A percentile compares a stretch with the other conserved stretches of the same genome.
phyloP scores from a whole-genome alignment of 768 basidiomycete genomes.

The Symmetrospora coprosmae region DNA sequence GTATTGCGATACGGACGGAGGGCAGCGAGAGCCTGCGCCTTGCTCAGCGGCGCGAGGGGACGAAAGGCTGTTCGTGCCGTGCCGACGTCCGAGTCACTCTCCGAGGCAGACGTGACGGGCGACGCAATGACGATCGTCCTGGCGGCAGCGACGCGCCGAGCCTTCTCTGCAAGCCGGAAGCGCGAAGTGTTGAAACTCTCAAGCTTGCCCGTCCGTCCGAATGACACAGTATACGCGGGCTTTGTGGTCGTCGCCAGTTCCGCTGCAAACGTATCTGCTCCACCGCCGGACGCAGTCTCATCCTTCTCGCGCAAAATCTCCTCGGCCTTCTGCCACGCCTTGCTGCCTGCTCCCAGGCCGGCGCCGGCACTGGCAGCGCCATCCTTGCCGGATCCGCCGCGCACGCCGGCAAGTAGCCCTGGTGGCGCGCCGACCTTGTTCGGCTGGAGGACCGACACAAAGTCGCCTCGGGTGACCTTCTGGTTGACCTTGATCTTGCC shows the following conservation, averaged over 20 bases:
- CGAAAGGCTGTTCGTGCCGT: not conserved
- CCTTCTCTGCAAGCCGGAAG: constrained; percentile 1
- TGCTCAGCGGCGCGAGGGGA: not conserved
- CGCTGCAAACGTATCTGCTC: no score
- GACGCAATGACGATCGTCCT: not conserved
- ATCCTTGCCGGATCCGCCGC: no score
- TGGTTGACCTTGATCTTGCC: constrained; percentile 8
- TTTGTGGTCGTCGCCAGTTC: no score
- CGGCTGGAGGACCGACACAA: not conserved
- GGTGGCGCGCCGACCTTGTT: not conserved
- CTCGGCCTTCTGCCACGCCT: constrained; percentile 9
- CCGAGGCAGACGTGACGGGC: no score
- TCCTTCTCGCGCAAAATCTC: not conserved
- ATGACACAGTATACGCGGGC: no score
- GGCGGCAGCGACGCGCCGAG: not conserved
- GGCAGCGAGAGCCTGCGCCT: no score
- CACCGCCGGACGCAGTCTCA: no score
- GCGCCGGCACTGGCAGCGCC: no score
- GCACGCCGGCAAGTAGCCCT: no score
- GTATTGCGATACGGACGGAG: not conserved
- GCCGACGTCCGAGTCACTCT: not conserved
- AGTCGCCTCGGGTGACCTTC: not conserved
- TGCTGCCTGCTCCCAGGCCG: constrained; percentile 13
- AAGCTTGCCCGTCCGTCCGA: not conserved
- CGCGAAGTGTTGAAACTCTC: not conserved